Conservation (phyloP, 306 rosid species). For the Sicyos edulis region DNA sequence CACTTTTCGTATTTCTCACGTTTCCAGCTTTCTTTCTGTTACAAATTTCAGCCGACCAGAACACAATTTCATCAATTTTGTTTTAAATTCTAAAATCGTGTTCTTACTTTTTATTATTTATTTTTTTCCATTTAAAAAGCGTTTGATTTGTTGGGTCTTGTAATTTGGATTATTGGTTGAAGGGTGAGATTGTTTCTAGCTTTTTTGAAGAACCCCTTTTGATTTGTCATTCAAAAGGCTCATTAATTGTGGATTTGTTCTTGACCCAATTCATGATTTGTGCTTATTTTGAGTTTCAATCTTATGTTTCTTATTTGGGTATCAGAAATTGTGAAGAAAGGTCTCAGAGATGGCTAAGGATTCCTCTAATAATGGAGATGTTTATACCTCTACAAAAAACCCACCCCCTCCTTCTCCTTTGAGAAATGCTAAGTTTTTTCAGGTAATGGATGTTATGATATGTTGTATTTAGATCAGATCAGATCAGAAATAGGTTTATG, state of each 20-base stretch:
- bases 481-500: neutral
- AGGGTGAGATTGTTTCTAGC: neutral
- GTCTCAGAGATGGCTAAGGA: slow-evolving; percentile 38
- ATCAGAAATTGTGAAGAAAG: slow-evolving; percentile 27
- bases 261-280: slow-evolving; percentile 2
- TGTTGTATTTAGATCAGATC: neutral
- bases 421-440: slow-evolving; percentile 50
- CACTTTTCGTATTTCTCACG: slow-evolving; percentile 11
- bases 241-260: neutral
- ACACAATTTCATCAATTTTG: neutral
- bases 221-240: neutral
- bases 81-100: neutral
- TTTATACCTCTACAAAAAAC: slow-evolving; percentile 32
- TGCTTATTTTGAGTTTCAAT: neutral
- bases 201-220: neutral
- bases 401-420: slow-evolving; percentile 55
- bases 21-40: neutral
- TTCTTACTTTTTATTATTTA: neutral
- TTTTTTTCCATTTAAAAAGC: neutral
- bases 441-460: slow-evolving; percentile 27
- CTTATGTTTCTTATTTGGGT: slow-evolving; percentile 5
- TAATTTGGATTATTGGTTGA: slow-evolving; percentile 5
- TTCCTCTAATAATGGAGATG: slow-evolving; percentile 43
- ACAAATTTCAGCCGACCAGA: neutral
- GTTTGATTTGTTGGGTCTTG: neutral